Conservation (phyloP, 2,329 filamentous ascomycete species). For the Stachybotrys chartarum region DNA sequence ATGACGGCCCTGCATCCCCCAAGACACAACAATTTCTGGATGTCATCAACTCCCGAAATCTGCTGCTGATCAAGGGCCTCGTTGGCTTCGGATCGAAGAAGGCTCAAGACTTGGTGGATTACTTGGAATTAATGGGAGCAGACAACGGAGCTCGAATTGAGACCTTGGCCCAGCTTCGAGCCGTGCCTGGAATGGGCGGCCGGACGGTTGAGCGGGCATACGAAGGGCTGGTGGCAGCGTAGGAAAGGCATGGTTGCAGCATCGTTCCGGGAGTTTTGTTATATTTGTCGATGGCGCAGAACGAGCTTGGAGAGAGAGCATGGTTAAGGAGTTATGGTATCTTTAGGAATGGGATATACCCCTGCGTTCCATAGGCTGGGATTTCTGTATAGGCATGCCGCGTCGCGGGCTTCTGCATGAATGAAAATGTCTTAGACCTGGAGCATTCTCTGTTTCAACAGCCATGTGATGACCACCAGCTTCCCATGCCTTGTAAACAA, state of each 20-base stretch:
- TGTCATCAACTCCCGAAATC: slow-evolving; percentile 68
- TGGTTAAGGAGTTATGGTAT: background rate
- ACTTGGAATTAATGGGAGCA: slow-evolving; percentile 37
- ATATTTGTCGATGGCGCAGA: background rate
- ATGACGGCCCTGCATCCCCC: slow-evolving; percentile 39
- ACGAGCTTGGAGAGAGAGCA: background rate
- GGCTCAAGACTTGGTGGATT: slow-evolving; percentile 53
- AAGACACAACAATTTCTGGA: slow-evolving; percentile 56
- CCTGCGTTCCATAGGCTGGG: background rate
- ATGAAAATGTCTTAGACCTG: background rate
- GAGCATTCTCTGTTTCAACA: background rate
- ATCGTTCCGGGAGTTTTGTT: background rate
- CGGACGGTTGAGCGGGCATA: slow-evolving; percentile 50
- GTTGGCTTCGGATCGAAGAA: slow-evolving; percentile 69
- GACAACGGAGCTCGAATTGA: slow-evolving; percentile 35
- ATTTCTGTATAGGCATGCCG: background rate
- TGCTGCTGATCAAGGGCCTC: slow-evolving; percentile 56
- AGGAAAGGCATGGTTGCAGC: background rate
- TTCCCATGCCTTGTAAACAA: too few relatives aligned
- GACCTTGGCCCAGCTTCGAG: slow-evolving; percentile 42
- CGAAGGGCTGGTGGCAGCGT: slow-evolving; percentile 31
- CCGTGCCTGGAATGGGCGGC: slow-evolving; percentile 50
- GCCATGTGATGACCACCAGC: too few relatives aligned
- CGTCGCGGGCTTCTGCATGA: background rate
- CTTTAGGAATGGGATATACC: background rate